These are phyloP conservation scores for Clonostachys sp. DNA, from an alignment of 2,329 filamentous ascomycete species.

Conservation along the genomic window DNA sequence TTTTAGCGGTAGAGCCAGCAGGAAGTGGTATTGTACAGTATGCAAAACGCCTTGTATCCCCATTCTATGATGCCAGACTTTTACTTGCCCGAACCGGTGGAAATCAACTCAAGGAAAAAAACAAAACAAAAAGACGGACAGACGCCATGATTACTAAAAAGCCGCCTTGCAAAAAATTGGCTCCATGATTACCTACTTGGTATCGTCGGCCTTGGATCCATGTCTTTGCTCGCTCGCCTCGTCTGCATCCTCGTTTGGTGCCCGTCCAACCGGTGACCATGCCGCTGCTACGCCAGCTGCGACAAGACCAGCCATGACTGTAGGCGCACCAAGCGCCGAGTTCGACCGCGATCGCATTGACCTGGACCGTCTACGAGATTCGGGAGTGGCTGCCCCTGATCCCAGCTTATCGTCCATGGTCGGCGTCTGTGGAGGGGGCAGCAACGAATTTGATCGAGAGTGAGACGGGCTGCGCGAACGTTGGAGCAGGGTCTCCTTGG, in stretches of 20 bases:
- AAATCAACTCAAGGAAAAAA: too few species aligned
- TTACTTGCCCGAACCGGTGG: too few species aligned
- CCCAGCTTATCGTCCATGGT: constrained; percentile 49
- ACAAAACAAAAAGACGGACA: too few species aligned
- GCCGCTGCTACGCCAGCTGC: constrained; percentile 72
- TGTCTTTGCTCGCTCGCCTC: too few species aligned
- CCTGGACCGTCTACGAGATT: constrained; percentile 60
- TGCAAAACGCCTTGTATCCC: too few species aligned
- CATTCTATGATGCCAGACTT: too few species aligned
- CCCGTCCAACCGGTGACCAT: constrained; percentile 66
- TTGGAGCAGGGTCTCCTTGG: constrained; percentile 59
- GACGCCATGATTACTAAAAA: too few species aligned
- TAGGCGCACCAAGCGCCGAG: constrained; percentile 69
- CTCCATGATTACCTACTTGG: too few species aligned
- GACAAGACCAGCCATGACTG: constrained; percentile 80
- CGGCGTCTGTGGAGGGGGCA: constrained; percentile 58
- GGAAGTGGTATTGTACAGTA: too few species aligned
- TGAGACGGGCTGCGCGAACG: constrained; percentile 59
- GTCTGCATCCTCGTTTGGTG: neutral
- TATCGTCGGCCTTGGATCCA: too few species aligned
- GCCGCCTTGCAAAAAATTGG: too few species aligned
- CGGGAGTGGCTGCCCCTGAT: constrained; percentile 47
- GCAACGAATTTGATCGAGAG: constrained; percentile 60
- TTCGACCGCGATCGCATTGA: constrained; percentile 63
- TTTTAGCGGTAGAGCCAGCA: too few species aligned